Percentiles rank a stretch among this genome's conserved stretches.
Conservation (phyloP, 2,329 filamentous ascomycete species). For the Ophiostoma angusticollis region DNA sequence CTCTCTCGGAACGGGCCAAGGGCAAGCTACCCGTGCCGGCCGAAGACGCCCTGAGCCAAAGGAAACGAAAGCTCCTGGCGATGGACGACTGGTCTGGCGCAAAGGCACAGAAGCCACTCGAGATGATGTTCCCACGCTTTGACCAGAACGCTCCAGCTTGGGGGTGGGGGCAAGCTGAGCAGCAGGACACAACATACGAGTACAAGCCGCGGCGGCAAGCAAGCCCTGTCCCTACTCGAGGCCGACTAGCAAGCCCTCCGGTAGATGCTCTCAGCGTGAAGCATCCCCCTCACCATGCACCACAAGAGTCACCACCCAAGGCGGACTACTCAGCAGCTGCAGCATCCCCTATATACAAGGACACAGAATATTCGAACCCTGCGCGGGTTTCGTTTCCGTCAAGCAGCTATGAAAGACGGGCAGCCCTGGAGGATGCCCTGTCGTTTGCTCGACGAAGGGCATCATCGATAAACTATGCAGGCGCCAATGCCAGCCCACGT, state of each 20-base stretch:
- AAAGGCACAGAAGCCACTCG: conserved; percentile 5
- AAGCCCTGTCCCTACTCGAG: background rate
- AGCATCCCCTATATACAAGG: background rate
- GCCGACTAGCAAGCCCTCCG: no score
- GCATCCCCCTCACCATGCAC: background rate
- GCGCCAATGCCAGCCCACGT: no score
- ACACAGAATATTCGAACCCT: no score
- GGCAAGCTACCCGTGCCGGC: background rate
- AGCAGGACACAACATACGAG: background rate
- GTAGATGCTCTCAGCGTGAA: background rate
- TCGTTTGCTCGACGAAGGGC: no score
- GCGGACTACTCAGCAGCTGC: background rate
- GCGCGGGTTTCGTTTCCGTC: no score
- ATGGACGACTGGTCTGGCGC: conserved; percentile 14
- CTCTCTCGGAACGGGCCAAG: no score
- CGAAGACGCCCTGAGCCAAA: background rate
- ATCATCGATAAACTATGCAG: no score
- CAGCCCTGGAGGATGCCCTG: no score
- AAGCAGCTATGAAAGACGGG: no score
- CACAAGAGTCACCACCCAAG: background rate
- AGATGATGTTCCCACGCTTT: conserved; percentile 5
- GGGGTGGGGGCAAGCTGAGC: conserved; percentile 7
- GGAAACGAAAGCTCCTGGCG: conserved; percentile 2
- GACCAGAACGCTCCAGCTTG: conserved; percentile 5
- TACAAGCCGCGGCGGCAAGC: background rate